Evolutionary conservation across 441 rosid genomes (phyloP).

Genomic region (Raphanus hybrid): DNA sequence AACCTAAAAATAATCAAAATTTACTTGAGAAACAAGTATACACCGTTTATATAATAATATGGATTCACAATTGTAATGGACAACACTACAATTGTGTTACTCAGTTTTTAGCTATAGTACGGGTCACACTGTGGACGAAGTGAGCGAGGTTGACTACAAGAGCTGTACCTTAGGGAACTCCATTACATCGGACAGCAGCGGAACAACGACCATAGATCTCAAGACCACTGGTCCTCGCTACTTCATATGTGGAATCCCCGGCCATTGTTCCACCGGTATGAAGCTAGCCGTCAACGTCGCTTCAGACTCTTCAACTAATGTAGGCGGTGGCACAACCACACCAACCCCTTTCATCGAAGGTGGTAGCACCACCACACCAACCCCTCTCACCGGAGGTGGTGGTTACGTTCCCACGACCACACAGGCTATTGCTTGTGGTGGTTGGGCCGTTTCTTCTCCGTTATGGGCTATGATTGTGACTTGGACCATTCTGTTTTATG

Average conservation of each 20-base stretch:
- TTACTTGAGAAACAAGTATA: background rate
- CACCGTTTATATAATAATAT: background rate
- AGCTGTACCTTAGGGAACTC: slow-evolving; percentile 67
- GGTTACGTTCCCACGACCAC: slow-evolving; percentile 36
- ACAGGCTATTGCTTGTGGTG: slow-evolving; percentile 36
- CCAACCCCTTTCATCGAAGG: slow-evolving; percentile 29
- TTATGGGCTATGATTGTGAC: slow-evolving; percentile 17
- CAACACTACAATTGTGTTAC: slow-evolving; percentile 4
- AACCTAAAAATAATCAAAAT: background rate
- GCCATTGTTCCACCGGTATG: slow-evolving; percentile 82
- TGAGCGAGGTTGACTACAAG: slow-evolving; percentile 70
- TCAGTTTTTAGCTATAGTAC: slow-evolving; percentile 79
- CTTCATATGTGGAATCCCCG: slow-evolving; percentile 65
- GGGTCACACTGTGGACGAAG: slow-evolving; percentile 85
- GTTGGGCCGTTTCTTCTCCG: slow-evolving; percentile 29
- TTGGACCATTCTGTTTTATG: slow-evolving; percentile 30
- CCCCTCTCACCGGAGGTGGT: slow-evolving; percentile 28
- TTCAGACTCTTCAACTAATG: slow-evolving; percentile 22
- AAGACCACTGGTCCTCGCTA: slow-evolving; percentile 73
- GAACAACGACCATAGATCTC: slow-evolving; percentile 69
- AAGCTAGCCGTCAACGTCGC: slow-evolving; percentile 66
- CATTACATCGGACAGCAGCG: slow-evolving; percentile 62
- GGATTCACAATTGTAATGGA: background rate
- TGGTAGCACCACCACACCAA: slow-evolving; percentile 26
- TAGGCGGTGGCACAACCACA: slow-evolving; percentile 33